These are phyloP conservation scores for Gnomoniopsis smithogilvyi DNA, from an alignment of 2,329 filamentous ascomycete genomes.

Conservation along the genomic window DNA sequence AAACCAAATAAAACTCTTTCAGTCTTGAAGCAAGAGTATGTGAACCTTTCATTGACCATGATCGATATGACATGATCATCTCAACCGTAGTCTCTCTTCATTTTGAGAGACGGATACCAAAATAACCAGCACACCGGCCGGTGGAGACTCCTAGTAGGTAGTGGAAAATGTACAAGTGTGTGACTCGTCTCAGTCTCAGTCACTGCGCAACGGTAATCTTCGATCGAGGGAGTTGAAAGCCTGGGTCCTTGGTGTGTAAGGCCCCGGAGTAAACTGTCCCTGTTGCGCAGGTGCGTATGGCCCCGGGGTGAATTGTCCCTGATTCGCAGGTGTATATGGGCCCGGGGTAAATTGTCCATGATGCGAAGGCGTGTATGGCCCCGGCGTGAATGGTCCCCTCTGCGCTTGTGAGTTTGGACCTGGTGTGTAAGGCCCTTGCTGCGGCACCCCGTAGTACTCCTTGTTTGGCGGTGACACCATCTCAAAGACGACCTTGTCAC, in stretches of 20 bases:
- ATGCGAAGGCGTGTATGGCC: constrained; percentile 54
- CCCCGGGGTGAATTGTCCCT: not conserved
- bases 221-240: constrained; percentile 64
- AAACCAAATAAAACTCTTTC: not conserved
- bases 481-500: constrained; percentile 21
- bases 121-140: not conserved
- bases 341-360: not conserved
- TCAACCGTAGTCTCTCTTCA: not conserved
- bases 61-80: not conserved
- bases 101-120: not conserved
- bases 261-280: constrained; percentile 26
- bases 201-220: constrained; percentile 49
- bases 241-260: constrained; percentile 64
- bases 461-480: constrained; percentile 8
- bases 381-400: constrained; percentile 6
- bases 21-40: not conserved
- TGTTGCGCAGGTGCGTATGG: not conserved
- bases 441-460: constrained; percentile 19
- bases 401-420: not conserved
- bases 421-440: not conserved
- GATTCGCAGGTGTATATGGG: not conserved
- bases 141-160: not conserved
- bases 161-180: not conserved
- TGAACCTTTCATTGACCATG: not conserved
- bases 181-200: not conserved